Evolutionary conservation across 2,329 filamentous ascomycete genomes (phyloP).

Genomic region (Colletotrichum somersetense): DNA sequence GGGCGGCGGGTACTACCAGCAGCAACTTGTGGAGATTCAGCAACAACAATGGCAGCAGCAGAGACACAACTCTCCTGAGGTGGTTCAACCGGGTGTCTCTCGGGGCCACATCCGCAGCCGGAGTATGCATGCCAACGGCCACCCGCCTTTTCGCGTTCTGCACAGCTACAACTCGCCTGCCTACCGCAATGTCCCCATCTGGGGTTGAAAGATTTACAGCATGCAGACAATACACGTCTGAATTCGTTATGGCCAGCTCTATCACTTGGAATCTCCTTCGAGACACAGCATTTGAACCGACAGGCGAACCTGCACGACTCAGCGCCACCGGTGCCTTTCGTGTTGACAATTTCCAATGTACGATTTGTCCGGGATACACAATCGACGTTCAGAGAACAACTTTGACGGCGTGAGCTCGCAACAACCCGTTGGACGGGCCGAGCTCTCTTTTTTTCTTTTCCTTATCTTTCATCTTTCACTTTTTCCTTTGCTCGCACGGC

Average conservation of each 20-base stretch:
- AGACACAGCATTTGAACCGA: conserved; percentile 24
- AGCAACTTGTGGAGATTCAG: conserved; percentile 35
- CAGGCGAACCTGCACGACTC: conserved; percentile 3
- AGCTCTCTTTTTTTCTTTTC: no score
- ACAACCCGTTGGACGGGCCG: background rate
- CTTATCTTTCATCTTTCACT: background rate
- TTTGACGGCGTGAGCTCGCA: conserved; percentile 6
- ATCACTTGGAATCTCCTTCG: background rate
- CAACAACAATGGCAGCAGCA: conserved; percentile 49
- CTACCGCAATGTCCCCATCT: conserved; percentile 67
- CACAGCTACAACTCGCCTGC: conserved; percentile 72
- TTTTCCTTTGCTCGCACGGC: conserved; percentile 5
- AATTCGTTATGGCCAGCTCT: conserved; percentile 38
- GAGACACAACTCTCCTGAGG: conserved; percentile 43
- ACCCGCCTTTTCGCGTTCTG: conserved; percentile 63
- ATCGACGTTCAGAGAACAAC: background rate
- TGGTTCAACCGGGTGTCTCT: conserved; percentile 50
- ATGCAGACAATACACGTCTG: background rate
- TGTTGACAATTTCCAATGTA: conserved; percentile 28
- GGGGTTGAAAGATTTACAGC: conserved; percentile 55
- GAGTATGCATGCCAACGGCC: conserved; percentile 38
- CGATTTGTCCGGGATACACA: conserved; percentile 3
- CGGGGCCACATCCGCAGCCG: conserved; percentile 30
- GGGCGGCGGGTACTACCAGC: conserved; percentile 37
- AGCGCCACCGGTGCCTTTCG: conserved; percentile 12